Conservation (phyloP, 2,329 filamentous ascomycete species). For the Cercospora sp. region DNA sequence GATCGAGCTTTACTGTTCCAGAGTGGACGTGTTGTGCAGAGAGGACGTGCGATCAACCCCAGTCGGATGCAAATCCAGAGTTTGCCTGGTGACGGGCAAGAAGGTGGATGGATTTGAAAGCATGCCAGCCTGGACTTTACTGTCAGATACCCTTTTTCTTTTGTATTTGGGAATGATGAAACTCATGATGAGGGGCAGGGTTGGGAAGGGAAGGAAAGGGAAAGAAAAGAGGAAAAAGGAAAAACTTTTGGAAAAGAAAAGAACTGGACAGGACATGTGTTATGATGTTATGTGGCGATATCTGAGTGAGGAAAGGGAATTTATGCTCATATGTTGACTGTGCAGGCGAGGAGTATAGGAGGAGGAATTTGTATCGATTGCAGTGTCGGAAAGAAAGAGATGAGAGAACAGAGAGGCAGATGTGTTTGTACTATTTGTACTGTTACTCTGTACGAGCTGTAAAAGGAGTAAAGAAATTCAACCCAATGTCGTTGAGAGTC, state of each 20-base stretch:
- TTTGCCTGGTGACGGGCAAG: slow-evolving; percentile 14
- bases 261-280: background rate
- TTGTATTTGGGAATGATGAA: background rate
- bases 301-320: background rate
- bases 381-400: background rate
- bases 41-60: slow-evolving; percentile 21
- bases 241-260: background rate
- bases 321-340: background rate
- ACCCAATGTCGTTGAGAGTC: background rate
- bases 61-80: slow-evolving; percentile 15
- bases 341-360: background rate
- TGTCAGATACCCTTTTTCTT: background rate
- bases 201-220: background rate
- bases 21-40: slow-evolving; percentile 33
- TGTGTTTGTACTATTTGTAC: background rate
- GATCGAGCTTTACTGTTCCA: slow-evolving; percentile 32
- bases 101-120: slow-evolving; percentile 18
- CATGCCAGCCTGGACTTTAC: background rate
- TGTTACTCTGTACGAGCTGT: background rate
- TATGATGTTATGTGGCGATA: background rate
- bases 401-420: background rate
- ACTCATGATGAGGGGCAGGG: background rate
- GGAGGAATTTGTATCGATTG: background rate
- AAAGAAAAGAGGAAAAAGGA: background rate
- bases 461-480: background rate